Conservation (phyloP, 441 rosid genomes). For the Macaranga tanarius region DNA sequence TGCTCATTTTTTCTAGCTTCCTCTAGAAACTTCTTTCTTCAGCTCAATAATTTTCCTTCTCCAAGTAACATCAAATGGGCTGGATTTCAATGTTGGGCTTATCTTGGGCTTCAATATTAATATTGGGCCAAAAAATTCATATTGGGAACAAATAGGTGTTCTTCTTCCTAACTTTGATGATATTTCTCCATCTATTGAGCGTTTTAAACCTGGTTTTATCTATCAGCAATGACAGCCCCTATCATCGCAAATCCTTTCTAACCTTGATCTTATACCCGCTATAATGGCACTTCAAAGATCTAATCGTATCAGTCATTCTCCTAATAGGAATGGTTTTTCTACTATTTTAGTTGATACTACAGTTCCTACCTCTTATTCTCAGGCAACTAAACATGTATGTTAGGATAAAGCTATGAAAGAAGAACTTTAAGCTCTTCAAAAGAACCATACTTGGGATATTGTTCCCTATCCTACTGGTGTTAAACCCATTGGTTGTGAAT, state of each 20-base stretch:
- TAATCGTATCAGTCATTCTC: neutral
- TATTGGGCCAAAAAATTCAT: too few species aligned
- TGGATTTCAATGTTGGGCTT: too few species aligned
- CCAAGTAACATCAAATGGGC: too few species aligned
- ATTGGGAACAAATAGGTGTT: too few species aligned
- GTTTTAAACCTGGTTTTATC: neutral
- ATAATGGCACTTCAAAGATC: neutral
- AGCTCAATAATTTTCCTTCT: too few species aligned
- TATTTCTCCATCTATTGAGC: neutral
- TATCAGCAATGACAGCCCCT: neutral
- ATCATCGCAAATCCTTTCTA: neutral
- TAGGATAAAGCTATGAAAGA: slow-evolving; percentile 8
- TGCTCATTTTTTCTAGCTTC: too few species aligned
- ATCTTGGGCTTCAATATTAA: too few species aligned
- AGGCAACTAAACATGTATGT: slow-evolving; percentile 1
- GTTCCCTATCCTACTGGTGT: neutral
- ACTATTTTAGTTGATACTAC: neutral
- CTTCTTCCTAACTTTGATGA: slow-evolving; percentile 1
- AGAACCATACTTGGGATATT: neutral
- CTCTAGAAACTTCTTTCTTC: too few species aligned
- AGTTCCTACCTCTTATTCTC: neutral
- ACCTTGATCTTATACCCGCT: neutral
- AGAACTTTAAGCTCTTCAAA: neutral
- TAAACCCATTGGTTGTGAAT: slow-evolving; percentile 1
- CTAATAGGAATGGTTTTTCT: neutral